A percentile compares a stretch with the other conserved stretches of the same genome.
Conservation (phyloP, 2,329 filamentous ascomycete species). For the Fusarium anthophilum region DNA sequence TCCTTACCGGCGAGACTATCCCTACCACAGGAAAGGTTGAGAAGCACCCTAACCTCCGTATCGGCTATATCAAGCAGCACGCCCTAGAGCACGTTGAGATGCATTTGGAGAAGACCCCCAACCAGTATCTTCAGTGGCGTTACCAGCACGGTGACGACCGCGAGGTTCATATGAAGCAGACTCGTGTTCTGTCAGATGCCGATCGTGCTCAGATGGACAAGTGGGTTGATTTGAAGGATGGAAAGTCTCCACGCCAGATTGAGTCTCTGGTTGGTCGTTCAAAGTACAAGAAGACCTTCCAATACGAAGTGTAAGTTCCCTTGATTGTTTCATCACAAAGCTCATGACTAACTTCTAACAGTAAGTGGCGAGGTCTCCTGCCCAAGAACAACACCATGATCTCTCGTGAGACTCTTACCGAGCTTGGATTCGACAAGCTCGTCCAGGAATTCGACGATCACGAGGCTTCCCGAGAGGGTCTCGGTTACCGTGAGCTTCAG, state of each 20-base stretch:
- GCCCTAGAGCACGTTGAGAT: constrained; percentile 99
- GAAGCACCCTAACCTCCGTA: constrained; percentile 98
- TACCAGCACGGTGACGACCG: constrained; percentile 97
- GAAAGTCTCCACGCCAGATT: constrained; percentile 78
- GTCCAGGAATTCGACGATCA: constrained; percentile 99
- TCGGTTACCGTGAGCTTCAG: constrained; percentile 93
- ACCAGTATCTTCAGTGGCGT: constrained; percentile 98
- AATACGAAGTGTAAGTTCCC: constrained; percentile 85
- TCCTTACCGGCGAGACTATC: constrained; percentile 91
- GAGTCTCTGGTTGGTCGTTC: constrained; percentile 94
- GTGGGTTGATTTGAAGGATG: constrained; percentile 84
- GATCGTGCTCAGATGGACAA: constrained; percentile 94
- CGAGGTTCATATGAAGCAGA: constrained; percentile 97
- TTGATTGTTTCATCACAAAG: not conserved
- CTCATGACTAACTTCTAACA: constrained; percentile 50
- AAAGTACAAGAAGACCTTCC: constrained; percentile 99
- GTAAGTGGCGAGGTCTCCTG: constrained; percentile 87
- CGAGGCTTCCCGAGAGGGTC: constrained; percentile 97
- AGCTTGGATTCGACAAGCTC: constrained; percentile 90
- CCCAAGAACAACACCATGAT: constrained; percentile 95
- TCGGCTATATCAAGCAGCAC: constrained; percentile 99
- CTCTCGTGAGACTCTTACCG: constrained; percentile 87
- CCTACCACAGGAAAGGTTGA: constrained; percentile 87
- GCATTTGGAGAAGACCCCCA: constrained; percentile 99
- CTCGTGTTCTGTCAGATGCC: constrained; percentile 84